Conservation (phyloP, 768 basidiomycete species). For the Calocybe gangraenosa region DNA sequence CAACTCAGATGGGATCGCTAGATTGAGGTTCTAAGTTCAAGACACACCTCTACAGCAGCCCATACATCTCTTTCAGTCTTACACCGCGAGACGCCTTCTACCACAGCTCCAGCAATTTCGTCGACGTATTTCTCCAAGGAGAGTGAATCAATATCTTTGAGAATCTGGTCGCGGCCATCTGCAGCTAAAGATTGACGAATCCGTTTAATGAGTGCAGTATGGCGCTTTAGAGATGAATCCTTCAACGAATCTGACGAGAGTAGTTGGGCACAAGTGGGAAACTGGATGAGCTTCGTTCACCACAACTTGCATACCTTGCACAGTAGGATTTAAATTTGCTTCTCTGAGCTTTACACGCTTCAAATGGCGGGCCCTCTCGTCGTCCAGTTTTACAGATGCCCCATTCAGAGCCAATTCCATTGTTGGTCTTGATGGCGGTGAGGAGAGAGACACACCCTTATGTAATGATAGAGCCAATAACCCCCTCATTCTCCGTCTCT, state of each 20-base stretch:
- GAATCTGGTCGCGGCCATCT: slow-evolving; percentile 80
- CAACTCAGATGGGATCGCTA: not conserved
- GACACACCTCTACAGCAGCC: slow-evolving; percentile 84
- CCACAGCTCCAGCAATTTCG: slow-evolving; percentile 82
- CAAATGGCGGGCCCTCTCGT: slow-evolving; percentile 44
- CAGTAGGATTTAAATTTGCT: slow-evolving; percentile 44
- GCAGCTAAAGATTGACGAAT: slow-evolving; percentile 81
- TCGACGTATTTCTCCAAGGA: slow-evolving; percentile 95
- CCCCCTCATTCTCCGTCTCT: not conserved
- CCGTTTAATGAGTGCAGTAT: slow-evolving; percentile 93
- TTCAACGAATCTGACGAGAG: slow-evolving; percentile 56
- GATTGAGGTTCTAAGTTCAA: not conserved
- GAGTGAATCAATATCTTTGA: slow-evolving; percentile 89
- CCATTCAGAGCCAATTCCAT: slow-evolving; percentile 30
- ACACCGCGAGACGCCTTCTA: slow-evolving; percentile 83
- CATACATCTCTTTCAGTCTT: slow-evolving; percentile 92
- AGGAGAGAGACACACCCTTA: slow-evolving; percentile 7
- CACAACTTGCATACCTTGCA: slow-evolving; percentile 53
- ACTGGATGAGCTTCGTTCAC: slow-evolving; percentile 3
- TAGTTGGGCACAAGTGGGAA: not conserved
- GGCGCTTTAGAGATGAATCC: slow-evolving; percentile 94
- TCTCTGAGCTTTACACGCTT: slow-evolving; percentile 59
- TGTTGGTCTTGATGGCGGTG: not conserved
- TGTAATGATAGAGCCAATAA: slow-evolving; percentile 10
- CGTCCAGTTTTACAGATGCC: slow-evolving; percentile 30